Percentiles rank a stretch among this genome's conserved stretches.
phyloP scores from a whole-genome alignment of 2,329 filamentous ascomycete genomes.

The Nectriaceae sp. region DNA sequence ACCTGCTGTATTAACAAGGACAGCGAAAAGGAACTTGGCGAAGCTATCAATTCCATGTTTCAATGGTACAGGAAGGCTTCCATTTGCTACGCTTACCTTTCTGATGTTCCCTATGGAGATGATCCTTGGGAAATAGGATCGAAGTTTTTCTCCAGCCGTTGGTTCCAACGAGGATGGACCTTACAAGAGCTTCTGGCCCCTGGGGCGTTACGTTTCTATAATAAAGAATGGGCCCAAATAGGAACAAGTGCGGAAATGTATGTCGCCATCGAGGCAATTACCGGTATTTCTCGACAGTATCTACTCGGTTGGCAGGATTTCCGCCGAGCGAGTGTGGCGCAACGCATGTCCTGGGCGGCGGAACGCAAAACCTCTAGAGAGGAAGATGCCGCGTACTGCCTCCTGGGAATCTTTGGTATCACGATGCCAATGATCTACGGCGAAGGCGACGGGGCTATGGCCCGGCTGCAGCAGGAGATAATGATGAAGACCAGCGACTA shows the following conservation, averaged over 20 bases:
- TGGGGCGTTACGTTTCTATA: constrained; percentile 18
- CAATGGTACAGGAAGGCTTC: constrained; percentile 11
- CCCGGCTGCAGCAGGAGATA: constrained; percentile 17
- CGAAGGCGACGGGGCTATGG: constrained; percentile 16
- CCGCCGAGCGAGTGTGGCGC: constrained; percentile 15
- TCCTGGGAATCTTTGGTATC: constrained; percentile 21
- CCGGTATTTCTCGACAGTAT: constrained; percentile 23
- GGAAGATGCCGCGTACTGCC: constrained; percentile 22
- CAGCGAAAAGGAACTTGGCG: constrained; percentile 13
- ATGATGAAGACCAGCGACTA: constrained; percentile 16
- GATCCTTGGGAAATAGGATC: not conserved
- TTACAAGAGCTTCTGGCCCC: constrained; percentile 31
- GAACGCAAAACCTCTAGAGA: constrained; percentile 10
- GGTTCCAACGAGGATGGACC: constrained; percentile 27
- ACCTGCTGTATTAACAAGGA: constrained; percentile 21
- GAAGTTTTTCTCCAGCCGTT: constrained; percentile 15
- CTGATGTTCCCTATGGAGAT: constrained; percentile 6
- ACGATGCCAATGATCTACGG: constrained; percentile 20
- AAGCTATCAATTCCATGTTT: constrained; percentile 22
- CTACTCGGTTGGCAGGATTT: constrained; percentile 7
- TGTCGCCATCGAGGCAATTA: constrained; percentile 27
- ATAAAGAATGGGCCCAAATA: constrained; percentile 9
- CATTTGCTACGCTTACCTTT: constrained; percentile 17
- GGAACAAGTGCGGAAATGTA: constrained; percentile 9
- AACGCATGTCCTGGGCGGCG: constrained; percentile 24